Percentiles rank a stretch among this genome's conserved stretches.
phyloP scores from a whole-genome alignment of 148 eudicot species.

The Simmondsia chinensis region DNA sequence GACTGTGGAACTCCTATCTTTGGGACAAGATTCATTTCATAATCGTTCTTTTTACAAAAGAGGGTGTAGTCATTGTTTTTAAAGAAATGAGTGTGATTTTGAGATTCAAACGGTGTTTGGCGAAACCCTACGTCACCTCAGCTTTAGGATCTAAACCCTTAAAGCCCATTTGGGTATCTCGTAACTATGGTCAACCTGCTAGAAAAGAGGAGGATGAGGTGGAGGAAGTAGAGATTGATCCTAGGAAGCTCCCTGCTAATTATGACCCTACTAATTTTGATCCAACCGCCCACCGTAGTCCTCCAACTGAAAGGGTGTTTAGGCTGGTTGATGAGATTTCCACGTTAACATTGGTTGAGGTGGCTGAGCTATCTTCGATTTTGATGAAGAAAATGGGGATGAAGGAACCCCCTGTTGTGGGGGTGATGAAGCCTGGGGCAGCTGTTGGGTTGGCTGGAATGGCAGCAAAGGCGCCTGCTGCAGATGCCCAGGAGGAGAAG shows the following conservation, averaged over 20 bases:
- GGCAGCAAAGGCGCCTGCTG: conserved; percentile 29
- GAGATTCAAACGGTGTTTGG: conserved; percentile 38
- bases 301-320: conserved; percentile 71
- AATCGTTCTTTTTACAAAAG: too few relatives aligned
- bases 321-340: conserved; percentile 83
- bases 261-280: conserved; percentile 82
- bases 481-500: conserved; percentile 49
- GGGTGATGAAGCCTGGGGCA: conserved; percentile 72
- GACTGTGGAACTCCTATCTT: too few relatives aligned
- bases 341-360: conserved; percentile 53
- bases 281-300: conserved; percentile 71
- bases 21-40: too few relatives aligned
- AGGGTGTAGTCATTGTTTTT: too few relatives aligned
- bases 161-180: conserved; percentile 17
- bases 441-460: conserved; percentile 51
- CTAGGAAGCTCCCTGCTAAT: conserved; percentile 78
- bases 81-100: conserved; percentile 45
- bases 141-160: conserved; percentile 5
- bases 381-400: conserved; percentile 76
- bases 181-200: conserved; percentile 53
- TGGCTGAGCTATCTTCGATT: conserved; percentile 46
- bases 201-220: conserved; percentile 39
- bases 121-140: conserved; percentile 20
- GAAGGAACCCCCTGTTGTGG: conserved; percentile 59
- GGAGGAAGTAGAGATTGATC: conserved; percentile 78